Conservation (phyloP, 148 eudicot genomes). For the Heliosperma pusillum region DNA sequence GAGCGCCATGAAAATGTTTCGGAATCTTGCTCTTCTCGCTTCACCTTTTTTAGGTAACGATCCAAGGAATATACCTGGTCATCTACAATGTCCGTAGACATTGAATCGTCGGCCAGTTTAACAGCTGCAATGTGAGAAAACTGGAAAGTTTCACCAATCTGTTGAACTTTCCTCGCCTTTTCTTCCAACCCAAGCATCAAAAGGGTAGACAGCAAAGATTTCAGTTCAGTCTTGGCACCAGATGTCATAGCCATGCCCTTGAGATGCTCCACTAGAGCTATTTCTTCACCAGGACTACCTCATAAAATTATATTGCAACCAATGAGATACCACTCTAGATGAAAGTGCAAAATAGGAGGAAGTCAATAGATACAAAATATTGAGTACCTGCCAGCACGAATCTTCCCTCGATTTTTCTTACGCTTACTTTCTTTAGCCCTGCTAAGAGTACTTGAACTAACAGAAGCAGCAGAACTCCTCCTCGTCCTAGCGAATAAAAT, state of each 20-base stretch:
- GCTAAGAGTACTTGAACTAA: slow-evolving; percentile 54
- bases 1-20: slow-evolving; percentile 72
- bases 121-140: slow-evolving; percentile 82
- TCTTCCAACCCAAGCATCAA: slow-evolving; percentile 80
- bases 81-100: slow-evolving; percentile 52
- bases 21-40: slow-evolving; percentile 38
- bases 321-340: background rate
- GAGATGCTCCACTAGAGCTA: slow-evolving; percentile 87
- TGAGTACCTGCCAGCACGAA: slow-evolving; percentile 96
- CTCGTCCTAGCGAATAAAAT: slow-evolving; percentile 50
- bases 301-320: background rate
- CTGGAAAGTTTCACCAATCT: slow-evolving; percentile 57
- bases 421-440: slow-evolving; percentile 66
- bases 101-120: slow-evolving; percentile 65
- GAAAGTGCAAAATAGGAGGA: slow-evolving; percentile 6
- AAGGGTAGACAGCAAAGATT: slow-evolving; percentile 61
- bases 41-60: slow-evolving; percentile 47
- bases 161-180: slow-evolving; percentile 66
- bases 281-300: slow-evolving; percentile 85
- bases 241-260: slow-evolving; percentile 73
- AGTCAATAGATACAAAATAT: slow-evolving; percentile 3
- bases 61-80: slow-evolving; percentile 66
- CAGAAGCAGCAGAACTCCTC: slow-evolving; percentile 63
- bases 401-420: slow-evolving; percentile 74
- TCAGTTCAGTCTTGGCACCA: slow-evolving; percentile 72